Evolutionary conservation across 352 stramenopile genomes (phyloP), one percentile per base, ranked within the genome.

Genomic region (Globisporangium yorkense): DNA sequence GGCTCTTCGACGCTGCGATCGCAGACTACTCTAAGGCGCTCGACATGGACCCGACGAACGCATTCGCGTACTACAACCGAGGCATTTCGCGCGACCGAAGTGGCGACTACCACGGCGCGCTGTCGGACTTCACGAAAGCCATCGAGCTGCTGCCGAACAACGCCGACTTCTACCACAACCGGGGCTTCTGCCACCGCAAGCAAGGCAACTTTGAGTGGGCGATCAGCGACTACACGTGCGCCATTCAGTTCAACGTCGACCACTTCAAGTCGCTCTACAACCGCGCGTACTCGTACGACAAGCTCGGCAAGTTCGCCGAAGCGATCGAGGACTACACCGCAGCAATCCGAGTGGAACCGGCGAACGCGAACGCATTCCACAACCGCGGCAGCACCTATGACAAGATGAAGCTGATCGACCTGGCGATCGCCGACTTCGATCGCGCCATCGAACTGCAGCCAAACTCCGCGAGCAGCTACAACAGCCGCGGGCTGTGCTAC

Each of bases 251-350:
- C 53, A 81, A 96, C 56, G 52, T 83, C 24, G 57, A 63, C 10
- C 86, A 96, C 60, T 96, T 95, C 62, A 96, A 96, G 65, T 88
- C 88, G 44, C 68, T 92, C 24, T 96, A 96, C 64, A 95, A 96
- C 48, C 80, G 86, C 12, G 88, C 86, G 18, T 96, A 94, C 61
- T 95, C 77, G 33, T 83, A 75, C 56, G 87, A 96, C 68, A 92
- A 92, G 61, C 70, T 96, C 0, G 79, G 81, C 5, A 61, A 71
- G 10, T 92, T 75, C 40, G 56, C 68, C 3, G 75, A 88, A 20
- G 87, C 87, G 13, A 67, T 94, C 8, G 61, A 61, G 6, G 85
- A 96, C 62, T 96, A 96, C 67, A 88, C 75, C 0, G 66, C 80
- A 0, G 85, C 87, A 6, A 56, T 96, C 13, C 52, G 52, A 0